phyloP scores from a whole-genome alignment of 1,139 yeast species.

The Scheffersomyces lignicola region DNA sequence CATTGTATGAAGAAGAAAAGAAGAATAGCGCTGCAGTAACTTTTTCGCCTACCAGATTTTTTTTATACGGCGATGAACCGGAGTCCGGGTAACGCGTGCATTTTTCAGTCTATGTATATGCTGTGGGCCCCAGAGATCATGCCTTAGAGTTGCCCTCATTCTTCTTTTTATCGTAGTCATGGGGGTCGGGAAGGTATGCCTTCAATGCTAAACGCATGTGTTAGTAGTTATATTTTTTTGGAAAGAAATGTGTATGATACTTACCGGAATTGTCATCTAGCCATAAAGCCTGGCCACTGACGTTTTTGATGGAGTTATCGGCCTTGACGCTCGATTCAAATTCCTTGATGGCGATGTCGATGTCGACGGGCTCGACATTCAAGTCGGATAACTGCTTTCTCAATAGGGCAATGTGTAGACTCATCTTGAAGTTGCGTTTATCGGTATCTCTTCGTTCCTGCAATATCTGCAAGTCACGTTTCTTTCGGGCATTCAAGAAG shows the following conservation, averaged over 20 bases:
- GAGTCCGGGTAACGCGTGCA: conserved; percentile 23
- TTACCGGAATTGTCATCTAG: conserved; percentile 49
- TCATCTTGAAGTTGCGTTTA: conserved; percentile 59
- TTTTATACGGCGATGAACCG: neutral
- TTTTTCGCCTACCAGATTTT: conserved; percentile 8
- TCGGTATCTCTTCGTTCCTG: conserved; percentile 49
- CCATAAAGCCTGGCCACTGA: conserved; percentile 60
- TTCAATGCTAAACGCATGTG: conserved; percentile 34
- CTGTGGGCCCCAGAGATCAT: neutral
- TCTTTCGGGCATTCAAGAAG: conserved; percentile 44
- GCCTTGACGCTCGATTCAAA: conserved; percentile 57
- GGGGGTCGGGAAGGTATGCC: conserved; percentile 53
- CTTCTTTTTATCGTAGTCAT: conserved; percentile 53
- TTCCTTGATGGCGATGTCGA: conserved; percentile 52
- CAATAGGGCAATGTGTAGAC: conserved; percentile 61
- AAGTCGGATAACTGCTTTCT: conserved; percentile 55
- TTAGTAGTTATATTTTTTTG: neutral
- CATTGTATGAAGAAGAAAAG: conserved; percentile 57
- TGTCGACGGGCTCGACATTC: conserved; percentile 53
- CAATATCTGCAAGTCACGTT: conserved; percentile 45
- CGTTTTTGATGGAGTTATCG: conserved; percentile 54
- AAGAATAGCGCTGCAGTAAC: conserved; percentile 12
- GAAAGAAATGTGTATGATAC: conserved; percentile 10
- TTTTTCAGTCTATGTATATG: neutral
- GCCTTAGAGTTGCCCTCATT: conserved; percentile 5